Conservation (phyloP, 1,284 basidiomycete genomes). For the Malassezia japonica region DNA sequence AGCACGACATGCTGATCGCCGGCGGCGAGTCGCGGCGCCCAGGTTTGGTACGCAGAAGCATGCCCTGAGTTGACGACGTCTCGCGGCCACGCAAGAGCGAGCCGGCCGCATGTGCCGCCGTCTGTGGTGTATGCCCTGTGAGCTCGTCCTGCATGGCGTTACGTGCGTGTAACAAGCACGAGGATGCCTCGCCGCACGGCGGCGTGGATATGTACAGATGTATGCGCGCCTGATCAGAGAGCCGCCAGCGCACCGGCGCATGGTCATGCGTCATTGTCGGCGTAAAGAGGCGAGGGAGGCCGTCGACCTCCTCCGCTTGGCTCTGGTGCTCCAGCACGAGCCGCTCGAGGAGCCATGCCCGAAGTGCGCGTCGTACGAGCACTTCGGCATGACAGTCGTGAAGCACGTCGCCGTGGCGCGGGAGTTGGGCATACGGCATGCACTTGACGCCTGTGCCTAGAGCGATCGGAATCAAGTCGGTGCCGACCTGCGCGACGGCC, state of each 20-base stretch:
- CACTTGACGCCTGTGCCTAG: conserved; percentile 78
- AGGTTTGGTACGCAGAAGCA: conserved; percentile 7
- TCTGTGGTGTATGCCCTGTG: not conserved
- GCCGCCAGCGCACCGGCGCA: conserved; percentile 52
- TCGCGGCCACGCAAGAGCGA: not conserved
- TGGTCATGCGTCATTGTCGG: no score
- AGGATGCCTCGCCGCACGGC: conserved; percentile 60
- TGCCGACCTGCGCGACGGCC: not conserved
- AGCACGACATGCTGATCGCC: conserved; percentile 23
- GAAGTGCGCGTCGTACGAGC: conserved; percentile 65
- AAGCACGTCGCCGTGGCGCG: conserved; percentile 64
- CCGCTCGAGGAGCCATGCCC: conserved; percentile 70
- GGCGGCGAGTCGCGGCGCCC: conserved; percentile 23
- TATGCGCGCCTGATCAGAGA: conserved; percentile 55
- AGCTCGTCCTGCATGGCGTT: not conserved
- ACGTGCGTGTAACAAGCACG: not conserved
- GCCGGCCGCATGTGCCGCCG: not conserved
- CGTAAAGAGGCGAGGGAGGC: conserved; percentile 5
- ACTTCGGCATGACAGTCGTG: conserved; percentile 87
- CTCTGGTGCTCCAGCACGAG: conserved; percentile 49
- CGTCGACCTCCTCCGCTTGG: not conserved
- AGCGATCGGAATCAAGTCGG: conserved; percentile 53
- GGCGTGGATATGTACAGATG: conserved; percentile 74
- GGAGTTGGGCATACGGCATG: conserved; percentile 60
- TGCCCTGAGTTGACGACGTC: not conserved